A percentile compares a stretch with the other conserved stretches of the same genome.
Conservation (phyloP, 805 yeast species). For the Starmerella powellii region DNA sequence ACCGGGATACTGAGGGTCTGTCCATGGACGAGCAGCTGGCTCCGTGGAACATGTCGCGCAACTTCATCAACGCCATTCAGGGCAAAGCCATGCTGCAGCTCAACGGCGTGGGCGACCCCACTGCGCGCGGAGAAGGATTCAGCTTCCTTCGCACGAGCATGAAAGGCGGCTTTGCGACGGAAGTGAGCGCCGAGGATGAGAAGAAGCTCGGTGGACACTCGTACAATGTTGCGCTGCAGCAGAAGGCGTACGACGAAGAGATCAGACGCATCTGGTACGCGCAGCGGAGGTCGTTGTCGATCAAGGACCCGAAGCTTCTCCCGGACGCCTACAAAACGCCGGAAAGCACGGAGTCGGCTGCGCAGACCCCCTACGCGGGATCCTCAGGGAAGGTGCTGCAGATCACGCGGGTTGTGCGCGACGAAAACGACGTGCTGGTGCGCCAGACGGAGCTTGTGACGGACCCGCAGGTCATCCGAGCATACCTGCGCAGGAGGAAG, state of each 20-base stretch:
- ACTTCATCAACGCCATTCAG: constrained; percentile 86
- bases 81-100: constrained; percentile 94
- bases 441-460: constrained; percentile 64
- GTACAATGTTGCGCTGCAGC: constrained; percentile 74
- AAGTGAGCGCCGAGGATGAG: constrained; percentile 17
- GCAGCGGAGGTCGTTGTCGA: constrained; percentile 52
- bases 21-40: constrained; percentile 74
- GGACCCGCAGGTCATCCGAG: constrained; percentile 78
- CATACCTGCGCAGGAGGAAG: constrained; percentile 64
- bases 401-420: constrained; percentile 69
- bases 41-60: constrained; percentile 88
- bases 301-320: constrained; percentile 31
- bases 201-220: constrained; percentile 48
- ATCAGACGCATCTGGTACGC: constrained; percentile 80
- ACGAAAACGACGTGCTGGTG: constrained; percentile 75
- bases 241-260: constrained; percentile 83
- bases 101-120: constrained; percentile 89
- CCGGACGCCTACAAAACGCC: constrained; percentile 19
- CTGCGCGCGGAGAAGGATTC: constrained; percentile 80
- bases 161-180: constrained; percentile 73
- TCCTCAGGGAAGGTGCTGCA: constrained; percentile 32
- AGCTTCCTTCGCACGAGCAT: constrained; percentile 83
- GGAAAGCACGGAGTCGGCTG: constrained; percentile 23
- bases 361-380: constrained; percentile 16
- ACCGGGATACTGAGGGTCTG: constrained; percentile 29